Conservation (phyloP, 345 rosid genomes). For the Acer negundo region DNA sequence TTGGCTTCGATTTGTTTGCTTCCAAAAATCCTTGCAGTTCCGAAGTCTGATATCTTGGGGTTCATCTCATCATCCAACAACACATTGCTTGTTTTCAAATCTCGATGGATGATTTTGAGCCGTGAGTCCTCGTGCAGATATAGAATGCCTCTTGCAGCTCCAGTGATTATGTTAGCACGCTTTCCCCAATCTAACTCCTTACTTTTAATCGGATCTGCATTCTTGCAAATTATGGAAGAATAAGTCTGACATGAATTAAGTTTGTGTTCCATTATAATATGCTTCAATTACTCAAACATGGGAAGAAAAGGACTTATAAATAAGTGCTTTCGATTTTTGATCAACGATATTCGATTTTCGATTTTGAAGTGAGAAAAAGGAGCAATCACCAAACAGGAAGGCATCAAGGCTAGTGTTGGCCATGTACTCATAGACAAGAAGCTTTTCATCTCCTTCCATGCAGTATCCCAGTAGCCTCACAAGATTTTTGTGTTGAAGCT, state of each 20-base stretch:
- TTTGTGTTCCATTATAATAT: no score
- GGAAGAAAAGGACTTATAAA: no score
- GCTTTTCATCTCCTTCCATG: slow-evolving; percentile 48
- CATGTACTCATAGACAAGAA: slow-evolving; percentile 54
- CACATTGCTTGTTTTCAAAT: slow-evolving; percentile 52
- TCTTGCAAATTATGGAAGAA: not conserved
- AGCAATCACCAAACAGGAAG: slow-evolving; percentile 39
- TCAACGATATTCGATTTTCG: no score
- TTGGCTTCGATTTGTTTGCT: slow-evolving; percentile 48
- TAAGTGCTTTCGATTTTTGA: no score
- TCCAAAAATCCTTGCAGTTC: slow-evolving; percentile 57
- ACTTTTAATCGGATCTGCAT: slow-evolving; percentile 37
- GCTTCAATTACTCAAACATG: no score
- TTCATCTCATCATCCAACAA: slow-evolving; percentile 52
- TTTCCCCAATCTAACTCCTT: slow-evolving; percentile 40
- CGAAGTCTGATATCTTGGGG: slow-evolving; percentile 60
- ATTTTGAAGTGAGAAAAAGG: no score
- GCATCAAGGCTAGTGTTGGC: slow-evolving; percentile 53
- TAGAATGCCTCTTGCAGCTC: slow-evolving; percentile 49
- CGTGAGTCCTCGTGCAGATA: slow-evolving; percentile 61
- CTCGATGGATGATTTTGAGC: slow-evolving; percentile 53
- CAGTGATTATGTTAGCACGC: slow-evolving; percentile 39
- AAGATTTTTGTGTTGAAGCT: slow-evolving; percentile 61
- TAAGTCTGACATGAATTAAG: no score
- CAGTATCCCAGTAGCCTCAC: slow-evolving; percentile 56